These are phyloP conservation scores for Heterobasidion irregulare DNA, from an alignment of 1,284 basidiomycete species.

Conservation along the genomic window DNA sequence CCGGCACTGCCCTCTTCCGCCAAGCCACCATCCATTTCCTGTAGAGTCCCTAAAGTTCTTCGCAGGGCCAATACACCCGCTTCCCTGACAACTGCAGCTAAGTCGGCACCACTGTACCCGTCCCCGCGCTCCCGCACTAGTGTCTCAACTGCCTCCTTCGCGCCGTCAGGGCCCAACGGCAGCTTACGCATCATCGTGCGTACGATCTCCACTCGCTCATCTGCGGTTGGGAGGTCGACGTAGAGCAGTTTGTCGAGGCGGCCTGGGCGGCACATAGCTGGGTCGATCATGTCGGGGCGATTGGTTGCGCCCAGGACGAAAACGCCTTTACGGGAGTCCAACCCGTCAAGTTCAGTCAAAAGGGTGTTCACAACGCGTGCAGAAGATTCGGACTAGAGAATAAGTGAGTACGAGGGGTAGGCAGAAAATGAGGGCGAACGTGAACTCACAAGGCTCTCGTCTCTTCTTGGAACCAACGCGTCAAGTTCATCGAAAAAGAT, in stretches of 20 bases:
- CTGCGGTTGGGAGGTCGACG: constrained; percentile 78
- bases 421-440: neutral
- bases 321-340: constrained; percentile 84
- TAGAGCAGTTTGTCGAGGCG: constrained; percentile 95
- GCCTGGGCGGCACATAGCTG: constrained; percentile 96
- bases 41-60: constrained; percentile 58
- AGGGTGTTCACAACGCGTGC: constrained; percentile 97
- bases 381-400: constrained; percentile 81
- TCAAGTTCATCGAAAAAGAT: constrained; percentile 97
- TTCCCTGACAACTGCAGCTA: constrained; percentile 83
- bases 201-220: constrained; percentile 84
- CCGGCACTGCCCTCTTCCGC: constrained; percentile 7
- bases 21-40: constrained; percentile 36
- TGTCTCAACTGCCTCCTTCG: constrained; percentile 30
- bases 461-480: constrained; percentile 89
- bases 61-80: constrained; percentile 83
- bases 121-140: constrained; percentile 61
- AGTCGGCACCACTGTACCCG: constrained; percentile 86
- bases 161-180: constrained; percentile 42
- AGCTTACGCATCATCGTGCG: constrained; percentile 68
- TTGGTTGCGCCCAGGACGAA: constrained; percentile 98
- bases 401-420: constrained; percentile 4
- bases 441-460: constrained; percentile 76
- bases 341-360: constrained; percentile 92
- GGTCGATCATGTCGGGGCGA: constrained; percentile 98